A percentile compares a stretch with the other conserved stretches of the same genome.
These are phyloP conservation scores for Nicotiana knightiana DNA, from an alignment of 257 asterid species.

Conservation along the genomic window DNA sequence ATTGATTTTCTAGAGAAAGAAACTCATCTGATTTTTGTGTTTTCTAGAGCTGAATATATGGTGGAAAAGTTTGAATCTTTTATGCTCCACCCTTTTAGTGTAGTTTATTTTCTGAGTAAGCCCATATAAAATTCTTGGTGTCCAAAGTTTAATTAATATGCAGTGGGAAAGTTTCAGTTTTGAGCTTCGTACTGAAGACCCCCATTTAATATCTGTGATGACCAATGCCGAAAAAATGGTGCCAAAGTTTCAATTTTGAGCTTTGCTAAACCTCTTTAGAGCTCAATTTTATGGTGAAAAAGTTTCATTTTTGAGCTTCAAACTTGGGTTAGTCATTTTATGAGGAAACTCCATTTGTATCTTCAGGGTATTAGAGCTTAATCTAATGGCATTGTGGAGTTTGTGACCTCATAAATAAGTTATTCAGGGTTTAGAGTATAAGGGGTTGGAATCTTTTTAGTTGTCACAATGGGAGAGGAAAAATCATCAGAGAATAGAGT, in stretches of 20 bases:
- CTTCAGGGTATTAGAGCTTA: not conserved
- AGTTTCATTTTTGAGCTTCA: not conserved
- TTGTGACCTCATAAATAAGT: not conserved
- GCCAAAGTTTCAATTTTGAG: not conserved
- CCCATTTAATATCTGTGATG: not conserved
- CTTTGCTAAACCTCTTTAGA: not conserved
- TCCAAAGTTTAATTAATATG: not conserved
- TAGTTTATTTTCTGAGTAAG: not conserved
- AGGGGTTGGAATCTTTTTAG: constrained; percentile 5
- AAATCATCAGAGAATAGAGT: constrained; percentile 42
- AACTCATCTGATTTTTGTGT: not conserved
- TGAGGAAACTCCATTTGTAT: not conserved
- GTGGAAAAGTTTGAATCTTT: not conserved
- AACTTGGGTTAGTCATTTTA: not conserved
- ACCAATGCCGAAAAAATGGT: not conserved
- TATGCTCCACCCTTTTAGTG: not conserved
- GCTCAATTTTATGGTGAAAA: not conserved
- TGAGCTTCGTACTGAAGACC: not conserved
- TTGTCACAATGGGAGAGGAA: constrained; percentile 56
- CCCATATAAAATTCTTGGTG: not conserved
- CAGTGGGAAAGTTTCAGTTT: not conserved
- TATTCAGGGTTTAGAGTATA: not conserved
- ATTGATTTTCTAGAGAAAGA: not conserved
- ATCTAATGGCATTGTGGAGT: not conserved
- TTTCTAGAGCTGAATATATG: not conserved